Evolutionary conservation across 768 basidiomycete genomes (phyloP), one percentile per base, ranked within the genome.

Genomic region (Lepiota subincarnata): DNA sequence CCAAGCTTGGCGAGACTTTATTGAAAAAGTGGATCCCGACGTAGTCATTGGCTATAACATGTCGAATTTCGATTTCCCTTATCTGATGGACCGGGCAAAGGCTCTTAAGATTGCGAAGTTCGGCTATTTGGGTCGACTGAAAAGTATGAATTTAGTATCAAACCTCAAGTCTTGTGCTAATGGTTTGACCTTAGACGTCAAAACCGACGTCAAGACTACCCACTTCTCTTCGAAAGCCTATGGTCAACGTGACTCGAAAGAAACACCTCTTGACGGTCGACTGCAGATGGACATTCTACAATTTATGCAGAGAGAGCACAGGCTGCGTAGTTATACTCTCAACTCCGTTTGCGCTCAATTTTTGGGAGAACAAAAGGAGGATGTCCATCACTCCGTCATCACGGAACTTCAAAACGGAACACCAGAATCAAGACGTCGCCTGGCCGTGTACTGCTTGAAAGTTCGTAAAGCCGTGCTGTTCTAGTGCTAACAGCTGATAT

Each of bases 201-300:
- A 80, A 68, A 83, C 92, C 0, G 86, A 89, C 66, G 80, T 83
- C 45, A 98, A 96, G 68, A 90, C 87, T 50, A 92, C 97, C 0
- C 97, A 99, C 66, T 99, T 99, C 71, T 97, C 94, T 5, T 98
- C 95, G 0, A 97, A 93, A 65, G 97, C 97, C 0, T 98, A 94
- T 61, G 97, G 97, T 16, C 90, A 93, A 61, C 89, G 97, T 45
- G 94, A 97, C 68, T 97, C 94, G 0, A 98, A 98, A 66, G 92
- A 94, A 51, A 94, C 95, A 0, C 71, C 77, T 10, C 78, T 98
- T 22, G 92, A 96, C 57, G 97, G 97, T 22, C 85, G 97, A 20
- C 73, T 99, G 8, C 97, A 98, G 68, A 83, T 99, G 47, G 97
- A 99, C 75, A 73, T 99, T 13, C 79, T 99, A 34, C 94, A 98